Base-by-base conservation (phyloP, 2,329 filamentous ascomycete genomes). In the Diplodia sapinea region DNA sequence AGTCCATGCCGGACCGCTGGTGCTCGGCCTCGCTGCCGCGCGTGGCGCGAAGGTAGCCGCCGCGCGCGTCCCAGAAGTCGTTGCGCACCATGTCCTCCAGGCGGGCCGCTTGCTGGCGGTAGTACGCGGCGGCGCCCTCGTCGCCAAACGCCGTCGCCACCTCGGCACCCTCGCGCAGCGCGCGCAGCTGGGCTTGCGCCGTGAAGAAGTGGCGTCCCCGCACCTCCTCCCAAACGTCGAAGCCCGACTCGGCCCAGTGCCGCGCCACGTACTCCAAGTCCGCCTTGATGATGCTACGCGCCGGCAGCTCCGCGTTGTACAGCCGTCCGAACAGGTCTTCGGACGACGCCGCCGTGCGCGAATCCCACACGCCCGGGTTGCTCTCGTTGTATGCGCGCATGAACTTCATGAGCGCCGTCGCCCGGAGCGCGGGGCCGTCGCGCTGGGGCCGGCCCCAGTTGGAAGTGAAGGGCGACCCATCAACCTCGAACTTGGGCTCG, bases 291-390 rank as follows among this genome's bases (percentile, higher is more conserved):
- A 80, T 72, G 72, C 77, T 78, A 68, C 76, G 70, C 40, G 78
- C 73, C 29, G 78, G 73, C 71, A 79, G 70, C 29, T 71, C 70
- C 3, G 76, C 69, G n/a, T 77, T 70, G 65, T 82, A 82, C 49
- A 81, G 73, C 5, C 71, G 73, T 17, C 69, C 68, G 69, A 76
- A 79, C 69, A 77, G 79, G 54, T 74, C 70, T 8, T 71, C 70
- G 67, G 59, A 50, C n/a, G 38, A 2, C 91, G 91, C 91, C 91
- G 94, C 52, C 91, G 80, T 54, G 86, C 43, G 43, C 43, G 82
- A 55, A 81, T 76, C 4, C 70, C 80, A 80, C 0, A 79, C 69
- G 2, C 72, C 70, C 11, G 80, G 78, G 49, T 81, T 74, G 9
- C 79, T 79, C 20, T 74, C 70, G 68, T 82, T 81, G 71, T 80